Evolutionary conservation across 306 rosid genomes (phyloP).

Genomic region (Trifolium subterraneum): DNA sequence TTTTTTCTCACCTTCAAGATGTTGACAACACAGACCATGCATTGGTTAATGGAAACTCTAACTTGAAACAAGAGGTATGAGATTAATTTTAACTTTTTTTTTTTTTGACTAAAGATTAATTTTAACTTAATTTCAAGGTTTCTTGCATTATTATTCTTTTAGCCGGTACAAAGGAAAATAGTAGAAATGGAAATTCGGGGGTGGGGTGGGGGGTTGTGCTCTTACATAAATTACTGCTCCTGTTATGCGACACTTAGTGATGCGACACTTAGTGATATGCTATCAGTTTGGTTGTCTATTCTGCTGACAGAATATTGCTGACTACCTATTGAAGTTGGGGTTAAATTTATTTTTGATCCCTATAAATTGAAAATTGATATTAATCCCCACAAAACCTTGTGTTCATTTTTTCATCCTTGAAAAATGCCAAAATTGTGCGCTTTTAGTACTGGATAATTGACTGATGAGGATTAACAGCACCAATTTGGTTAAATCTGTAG

Average conservation of each 20-base stretch:
- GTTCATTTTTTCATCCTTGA: neutral
- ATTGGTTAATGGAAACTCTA: constrained; percentile 65
- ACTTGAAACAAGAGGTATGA: constrained; percentile 65
- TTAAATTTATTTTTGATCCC: neutral
- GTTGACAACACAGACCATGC: constrained; percentile 73
- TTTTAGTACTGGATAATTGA: neutral
- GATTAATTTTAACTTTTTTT: constrained; percentile 14
- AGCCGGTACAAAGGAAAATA: constrained; percentile 26
- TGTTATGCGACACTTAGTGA: neutral
- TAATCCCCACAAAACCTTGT: neutral
- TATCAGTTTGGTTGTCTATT: constrained; percentile 14
- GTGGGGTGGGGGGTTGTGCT: neutral
- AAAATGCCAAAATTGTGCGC: neutral
- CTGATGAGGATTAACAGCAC: neutral
- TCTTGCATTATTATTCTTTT: constrained; percentile 36
- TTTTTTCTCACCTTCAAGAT: constrained; percentile 92
- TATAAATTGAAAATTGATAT: neutral
- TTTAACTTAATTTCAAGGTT: constrained; percentile 31
- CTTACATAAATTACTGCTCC: neutral
- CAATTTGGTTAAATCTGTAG: no score
- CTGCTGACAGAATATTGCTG: constrained; percentile 7
- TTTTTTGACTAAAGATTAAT: no score
- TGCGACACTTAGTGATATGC: neutral
- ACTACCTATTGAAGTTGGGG: neutral
- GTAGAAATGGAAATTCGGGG: constrained; percentile 17